These are phyloP conservation scores for Huntiella moniliformis DNA, from an alignment of 2,329 filamentous ascomycete genomes.

Conservation along the genomic window DNA sequence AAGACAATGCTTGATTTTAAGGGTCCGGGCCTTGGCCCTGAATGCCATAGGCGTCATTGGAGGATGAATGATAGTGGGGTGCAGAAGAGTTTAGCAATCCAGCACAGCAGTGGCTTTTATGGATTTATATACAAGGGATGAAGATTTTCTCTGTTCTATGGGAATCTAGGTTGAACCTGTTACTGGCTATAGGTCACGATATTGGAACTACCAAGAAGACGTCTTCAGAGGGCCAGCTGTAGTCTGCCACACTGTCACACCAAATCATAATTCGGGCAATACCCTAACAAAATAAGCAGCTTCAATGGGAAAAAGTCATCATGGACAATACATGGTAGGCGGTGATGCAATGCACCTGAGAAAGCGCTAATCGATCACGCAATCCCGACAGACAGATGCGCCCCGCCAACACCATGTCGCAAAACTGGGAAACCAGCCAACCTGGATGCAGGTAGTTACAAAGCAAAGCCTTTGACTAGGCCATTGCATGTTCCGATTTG, in stretches of 20 bases:
- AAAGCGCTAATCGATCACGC: constrained; percentile 13
- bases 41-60: constrained; percentile 3
- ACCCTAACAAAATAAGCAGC: too few species aligned
- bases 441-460: constrained; percentile 8
- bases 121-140: too few species aligned
- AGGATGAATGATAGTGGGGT: neutral
- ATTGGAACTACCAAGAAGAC: too few species aligned
- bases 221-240: too few species aligned
- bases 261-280: too few species aligned
- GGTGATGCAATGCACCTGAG: constrained; percentile 12
- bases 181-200: too few species aligned
- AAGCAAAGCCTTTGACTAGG: constrained; percentile 5
- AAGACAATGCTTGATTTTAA: too few species aligned
- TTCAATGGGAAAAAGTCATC: too few species aligned
- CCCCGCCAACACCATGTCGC: constrained; percentile 7
- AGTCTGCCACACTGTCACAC: too few species aligned
- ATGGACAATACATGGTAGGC: constrained; percentile 4
- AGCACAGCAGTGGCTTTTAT: too few species aligned
- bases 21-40: neutral
- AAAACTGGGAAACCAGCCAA: constrained; percentile 2
- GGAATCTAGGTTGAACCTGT: too few species aligned
- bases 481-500: constrained; percentile 1
- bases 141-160: neutral
- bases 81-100: too few species aligned
- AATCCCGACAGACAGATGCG: constrained; percentile 11